A percentile compares a stretch with the other conserved stretches of the same genome.
Evolutionary conservation across 2,329 filamentous ascomycete genomes (phyloP).

Genomic region (Camptophora hylomeconis): DNA sequence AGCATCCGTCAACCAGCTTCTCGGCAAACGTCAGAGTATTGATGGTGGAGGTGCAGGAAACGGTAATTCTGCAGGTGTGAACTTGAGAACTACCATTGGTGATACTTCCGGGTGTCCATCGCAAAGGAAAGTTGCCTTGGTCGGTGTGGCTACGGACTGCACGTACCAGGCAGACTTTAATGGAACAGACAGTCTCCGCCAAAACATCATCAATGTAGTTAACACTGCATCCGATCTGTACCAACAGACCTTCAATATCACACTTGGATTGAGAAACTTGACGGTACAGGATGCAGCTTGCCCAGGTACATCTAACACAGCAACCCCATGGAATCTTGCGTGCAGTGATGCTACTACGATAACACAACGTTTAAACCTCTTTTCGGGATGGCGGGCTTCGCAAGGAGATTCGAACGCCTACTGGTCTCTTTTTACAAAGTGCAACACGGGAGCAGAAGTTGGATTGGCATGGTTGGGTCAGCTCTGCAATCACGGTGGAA

Average conservation of each 20-base stretch:
- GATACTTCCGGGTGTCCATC: conserved; percentile 71
- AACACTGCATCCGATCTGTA: conserved; percentile 80
- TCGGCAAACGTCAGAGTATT: conserved; percentile 49
- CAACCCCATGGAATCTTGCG: conserved; percentile 70
- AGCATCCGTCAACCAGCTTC: conserved; percentile 52
- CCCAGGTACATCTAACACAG: conserved; percentile 51
- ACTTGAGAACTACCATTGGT: conserved; percentile 67
- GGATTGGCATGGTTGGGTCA: conserved; percentile 89
- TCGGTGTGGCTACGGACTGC: conserved; percentile 89
- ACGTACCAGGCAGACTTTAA: conserved; percentile 66
- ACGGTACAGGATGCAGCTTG: conserved; percentile 66
- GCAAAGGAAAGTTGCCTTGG: conserved; percentile 79
- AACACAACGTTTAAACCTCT: conserved; percentile 67
- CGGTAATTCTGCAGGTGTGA: conserved; percentile 67
- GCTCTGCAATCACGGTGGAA: conserved; percentile 54
- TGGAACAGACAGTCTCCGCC: conserved; percentile 47
- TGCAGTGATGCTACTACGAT: conserved; percentile 55
- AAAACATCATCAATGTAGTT: conserved; percentile 70
- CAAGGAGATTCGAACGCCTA: conserved; percentile 73
- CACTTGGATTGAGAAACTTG: conserved; percentile 75
- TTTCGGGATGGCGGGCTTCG: conserved; percentile 76
- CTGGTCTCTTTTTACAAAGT: conserved; percentile 80
- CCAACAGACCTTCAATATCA: conserved; percentile 88
- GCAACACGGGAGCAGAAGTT: conserved; percentile 70
- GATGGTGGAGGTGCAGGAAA: conserved; percentile 51